A percentile compares a stretch with the other conserved stretches of the same genome.
Evolutionary conservation across 345 rosid genomes (phyloP).

Genomic region (Brassica carinata): DNA sequence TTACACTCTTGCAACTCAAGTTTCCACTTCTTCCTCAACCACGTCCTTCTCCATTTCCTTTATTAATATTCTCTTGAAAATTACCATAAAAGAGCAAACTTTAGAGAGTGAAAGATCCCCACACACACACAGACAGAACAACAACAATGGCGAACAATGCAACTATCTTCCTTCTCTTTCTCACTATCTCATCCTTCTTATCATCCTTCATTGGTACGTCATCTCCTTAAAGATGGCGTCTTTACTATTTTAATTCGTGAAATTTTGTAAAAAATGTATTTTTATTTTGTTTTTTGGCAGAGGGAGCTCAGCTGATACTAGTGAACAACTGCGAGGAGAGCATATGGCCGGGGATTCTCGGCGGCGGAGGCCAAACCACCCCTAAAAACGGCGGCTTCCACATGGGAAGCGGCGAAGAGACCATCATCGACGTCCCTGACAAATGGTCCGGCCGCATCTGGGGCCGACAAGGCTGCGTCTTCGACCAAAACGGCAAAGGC

Average conservation of each 20-base stretch:
- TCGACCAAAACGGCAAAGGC: constrained; percentile 62
- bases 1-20: constrained; percentile 30
- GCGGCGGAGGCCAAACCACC: constrained; percentile 61
- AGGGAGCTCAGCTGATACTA: constrained; percentile 68
- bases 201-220: constrained; percentile 39
- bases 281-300: constrained; percentile 33
- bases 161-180: constrained; percentile 38
- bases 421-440: constrained; percentile 61
- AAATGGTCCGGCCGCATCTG: constrained; percentile 89
- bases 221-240: neutral
- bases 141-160: constrained; percentile 45
- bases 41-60: constrained; percentile 15
- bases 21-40: constrained; percentile 36
- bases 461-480: constrained; percentile 85
- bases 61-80: constrained; percentile 19
- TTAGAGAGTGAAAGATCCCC: constrained; percentile 18
- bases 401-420: constrained; percentile 69
- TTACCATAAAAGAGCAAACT: neutral
- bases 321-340: constrained; percentile 82
- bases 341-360: constrained; percentile 88
- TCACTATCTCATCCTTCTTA: constrained; percentile 31
- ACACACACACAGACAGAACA: neutral
- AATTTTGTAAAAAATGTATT: neutral
- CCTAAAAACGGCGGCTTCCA: constrained; percentile 68
- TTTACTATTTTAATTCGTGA: neutral